Evolutionary conservation across 495 filamentous ascomycete genomes (phyloP).

Genomic region (Aspergillus wentii): DNA sequence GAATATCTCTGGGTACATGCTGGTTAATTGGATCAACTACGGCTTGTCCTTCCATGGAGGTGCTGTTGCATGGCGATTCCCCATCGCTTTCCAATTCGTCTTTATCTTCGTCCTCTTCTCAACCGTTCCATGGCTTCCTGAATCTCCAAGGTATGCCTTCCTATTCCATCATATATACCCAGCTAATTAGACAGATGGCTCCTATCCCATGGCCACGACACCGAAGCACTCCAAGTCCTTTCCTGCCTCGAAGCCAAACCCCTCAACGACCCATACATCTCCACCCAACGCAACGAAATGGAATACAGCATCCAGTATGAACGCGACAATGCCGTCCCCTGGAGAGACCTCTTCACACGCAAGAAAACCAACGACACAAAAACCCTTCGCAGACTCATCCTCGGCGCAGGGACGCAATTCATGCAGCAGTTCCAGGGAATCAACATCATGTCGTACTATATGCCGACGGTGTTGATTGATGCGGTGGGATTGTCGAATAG

Average conservation of each 20-base stretch:
- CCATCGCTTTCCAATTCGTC: conserved; percentile 42
- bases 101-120: conserved; percentile 40
- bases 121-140: conserved; percentile 45
- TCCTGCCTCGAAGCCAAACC: conserved; percentile 36
- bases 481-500: conserved; percentile 38
- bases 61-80: conserved; percentile 38
- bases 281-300: conserved; percentile 34
- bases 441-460: conserved; percentile 28
- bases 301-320: conserved; percentile 39
- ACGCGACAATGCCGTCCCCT: conserved; percentile 29
- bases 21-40: conserved; percentile 48
- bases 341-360: conserved; percentile 34
- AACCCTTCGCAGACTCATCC: conserved; percentile 33
- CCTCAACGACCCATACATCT: conserved; percentile 34
- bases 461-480: conserved; percentile 37
- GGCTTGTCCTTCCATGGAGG: conserved; percentile 40
- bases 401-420: conserved; percentile 37
- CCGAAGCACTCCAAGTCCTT: conserved; percentile 38
- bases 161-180: too few species aligned
- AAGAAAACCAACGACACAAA: conserved; percentile 22
- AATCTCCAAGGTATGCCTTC: conserved; percentile 29
- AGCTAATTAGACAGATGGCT: conserved; percentile 25
- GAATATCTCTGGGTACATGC: conserved; percentile 54
- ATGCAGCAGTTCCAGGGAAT: conserved; percentile 42
- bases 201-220: conserved; percentile 29